Evolutionary conservation across 1,284 basidiomycete species (phyloP), one percentile per base, ranked within the genome.

Genomic region (Porodaedalea pini): DNA sequence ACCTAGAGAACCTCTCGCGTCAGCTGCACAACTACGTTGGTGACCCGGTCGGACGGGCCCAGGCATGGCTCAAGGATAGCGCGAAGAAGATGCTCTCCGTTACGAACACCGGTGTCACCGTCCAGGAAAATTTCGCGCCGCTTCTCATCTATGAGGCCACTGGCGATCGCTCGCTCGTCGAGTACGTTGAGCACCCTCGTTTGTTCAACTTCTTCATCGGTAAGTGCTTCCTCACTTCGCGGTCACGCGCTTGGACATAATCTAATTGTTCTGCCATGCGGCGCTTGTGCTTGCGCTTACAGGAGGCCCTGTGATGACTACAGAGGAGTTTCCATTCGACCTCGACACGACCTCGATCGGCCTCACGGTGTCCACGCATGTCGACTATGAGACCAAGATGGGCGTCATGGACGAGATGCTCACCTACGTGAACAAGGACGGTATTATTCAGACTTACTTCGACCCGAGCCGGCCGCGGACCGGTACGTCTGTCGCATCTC

Each of bases 171-270:
- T 80, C 61, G 57, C 69, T 79, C 15, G 74, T 78, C n/a, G 65
- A 75, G 51, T 65, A 77, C 29, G 69, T 73, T 2, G 70, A 78
- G 17, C 71, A 76, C 43, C 67, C 76, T 27, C 69, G 74, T 31
- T 74, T 72, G 32, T 81, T 78, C 77, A 82, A 82, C 57, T 82
- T 83, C 67, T 82, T 82, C 65, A 73, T 74, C 66, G 76, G 76
- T 73, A 51, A 31, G 61, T 57, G 27, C 17, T n/a, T 51, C 32
- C 47, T 56, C 36, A 27, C 37, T 40, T 25, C 25, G 27, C 41
- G 41, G 41, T 44, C 41, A 25, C 41, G 41, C 23, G 41, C 41
- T 44, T 44, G 19, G 41, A 44, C 41, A 23, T 44, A 44, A 44
- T 17, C 49, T 51, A 39, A 51, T 39, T 39, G 34, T 51, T 34